phyloP scores from a whole-genome alignment of 2,329 filamentous ascomycete genomes.

The Penicillium sp. region DNA sequence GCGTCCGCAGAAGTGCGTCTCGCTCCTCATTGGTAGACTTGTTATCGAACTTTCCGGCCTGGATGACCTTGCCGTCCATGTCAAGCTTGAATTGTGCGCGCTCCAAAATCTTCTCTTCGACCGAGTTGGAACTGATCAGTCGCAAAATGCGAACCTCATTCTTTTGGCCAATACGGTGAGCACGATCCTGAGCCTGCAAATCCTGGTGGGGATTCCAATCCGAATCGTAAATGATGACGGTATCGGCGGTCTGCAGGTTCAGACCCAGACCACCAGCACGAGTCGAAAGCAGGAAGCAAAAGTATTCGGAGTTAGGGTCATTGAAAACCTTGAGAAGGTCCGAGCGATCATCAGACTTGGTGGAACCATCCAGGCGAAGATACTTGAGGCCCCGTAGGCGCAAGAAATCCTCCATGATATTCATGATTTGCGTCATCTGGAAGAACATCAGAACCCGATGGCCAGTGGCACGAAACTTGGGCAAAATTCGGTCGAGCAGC shows the following conservation, averaged over 20 bases:
- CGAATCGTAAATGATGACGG: constrained; percentile 98
- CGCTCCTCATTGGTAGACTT: constrained; percentile 98
- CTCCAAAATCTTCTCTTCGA: constrained; percentile 97
- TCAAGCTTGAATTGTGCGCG: constrained; percentile 96
- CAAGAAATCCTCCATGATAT: constrained; percentile 99
- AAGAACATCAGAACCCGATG: constrained; percentile 99
- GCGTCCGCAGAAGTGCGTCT: constrained; percentile 89
- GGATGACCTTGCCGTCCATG: constrained; percentile 99
- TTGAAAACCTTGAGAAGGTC: constrained; percentile 88
- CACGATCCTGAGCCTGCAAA: constrained; percentile 98
- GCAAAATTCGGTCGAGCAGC: constrained; percentile 81
- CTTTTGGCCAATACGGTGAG: constrained; percentile 99
- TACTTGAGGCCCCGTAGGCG: constrained; percentile 78
- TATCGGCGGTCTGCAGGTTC: constrained; percentile 95
- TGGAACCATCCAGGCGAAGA: constrained; percentile 89
- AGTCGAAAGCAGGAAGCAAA: constrained; percentile 97
- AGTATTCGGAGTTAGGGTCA: constrained; percentile 80
- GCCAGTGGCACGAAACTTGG: constrained; percentile 84
- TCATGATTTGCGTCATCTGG: constrained; percentile 99
- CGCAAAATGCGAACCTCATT: constrained; percentile 96
- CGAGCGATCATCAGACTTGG: constrained; percentile 94
- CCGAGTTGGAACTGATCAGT: constrained; percentile 91
- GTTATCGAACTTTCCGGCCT: constrained; percentile 98
- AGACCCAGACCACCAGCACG: constrained; percentile 96
- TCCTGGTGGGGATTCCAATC: constrained; percentile 99